Conservation (phyloP, 805 yeast genomes). For the Candida ponderosae region DNA sequence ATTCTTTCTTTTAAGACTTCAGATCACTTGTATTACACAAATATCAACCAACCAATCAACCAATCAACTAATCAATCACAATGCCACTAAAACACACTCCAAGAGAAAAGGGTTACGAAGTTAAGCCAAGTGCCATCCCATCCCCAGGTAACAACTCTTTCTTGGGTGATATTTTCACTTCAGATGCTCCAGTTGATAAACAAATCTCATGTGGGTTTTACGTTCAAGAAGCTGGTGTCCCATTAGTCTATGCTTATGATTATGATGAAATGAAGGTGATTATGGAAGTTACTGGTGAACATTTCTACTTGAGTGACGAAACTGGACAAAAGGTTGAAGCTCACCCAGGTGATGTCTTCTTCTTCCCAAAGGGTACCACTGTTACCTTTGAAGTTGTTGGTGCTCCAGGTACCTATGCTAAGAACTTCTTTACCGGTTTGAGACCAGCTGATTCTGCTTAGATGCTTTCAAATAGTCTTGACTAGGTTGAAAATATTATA, state of each 20-base stretch:
- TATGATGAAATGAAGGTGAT: constrained; percentile 68
- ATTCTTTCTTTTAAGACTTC: no score
- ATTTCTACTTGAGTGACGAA: constrained; percentile 53
- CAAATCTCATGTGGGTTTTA: constrained; percentile 63
- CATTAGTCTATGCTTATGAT: constrained; percentile 57
- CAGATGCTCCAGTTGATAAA: constrained; percentile 52
- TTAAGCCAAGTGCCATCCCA: constrained; percentile 51
- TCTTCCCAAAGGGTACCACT: constrained; percentile 61
- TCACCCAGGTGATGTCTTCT: constrained; percentile 59
- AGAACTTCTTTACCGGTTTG: constrained; percentile 56
- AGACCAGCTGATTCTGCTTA: constrained; percentile 37
- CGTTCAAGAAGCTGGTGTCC: constrained; percentile 60
- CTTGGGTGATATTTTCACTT: constrained; percentile 57
- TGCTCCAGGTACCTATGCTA: constrained; percentile 36
- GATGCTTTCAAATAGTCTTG: background rate
- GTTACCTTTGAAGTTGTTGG: constrained; percentile 59
- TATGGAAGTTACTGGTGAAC: constrained; percentile 59
- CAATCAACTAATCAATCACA: no score
- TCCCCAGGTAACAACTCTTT: constrained; percentile 63
- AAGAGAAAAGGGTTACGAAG: constrained; percentile 41
- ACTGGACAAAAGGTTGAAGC: constrained; percentile 50
- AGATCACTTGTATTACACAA: no score
- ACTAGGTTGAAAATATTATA: no score
- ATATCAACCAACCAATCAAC: no score
- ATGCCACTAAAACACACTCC: constrained; percentile 53